Percentiles rank a stretch among this genome's conserved stretches.
Conservation (phyloP, 768 basidiomycete species). For the Pisolithus sp. region DNA sequence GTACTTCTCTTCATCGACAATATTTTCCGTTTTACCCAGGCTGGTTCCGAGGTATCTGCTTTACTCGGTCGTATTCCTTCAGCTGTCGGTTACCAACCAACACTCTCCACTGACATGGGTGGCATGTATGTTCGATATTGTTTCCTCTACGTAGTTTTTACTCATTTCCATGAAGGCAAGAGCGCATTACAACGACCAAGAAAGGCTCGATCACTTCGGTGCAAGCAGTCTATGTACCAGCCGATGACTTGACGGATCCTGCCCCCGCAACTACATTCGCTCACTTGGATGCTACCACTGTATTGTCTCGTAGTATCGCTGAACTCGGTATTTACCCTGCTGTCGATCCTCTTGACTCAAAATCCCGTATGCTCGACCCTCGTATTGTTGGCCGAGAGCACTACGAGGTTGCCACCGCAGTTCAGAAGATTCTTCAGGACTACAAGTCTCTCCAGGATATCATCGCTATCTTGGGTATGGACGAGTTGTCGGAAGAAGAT, state of each 20-base stretch:
- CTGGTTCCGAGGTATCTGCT: constrained; percentile 99
- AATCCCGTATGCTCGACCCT: constrained; percentile 99
- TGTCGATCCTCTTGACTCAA: constrained; percentile 98
- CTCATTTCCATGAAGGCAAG: constrained; percentile 59
- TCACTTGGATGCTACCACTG: constrained; percentile 99
- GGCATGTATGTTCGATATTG: constrained; percentile 64
- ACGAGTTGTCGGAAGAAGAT: constrained; percentile 99
- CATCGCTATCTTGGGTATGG: constrained; percentile 99
- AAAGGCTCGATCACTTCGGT: constrained; percentile 99
- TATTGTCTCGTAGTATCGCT: constrained; percentile 98
- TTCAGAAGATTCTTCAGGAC: constrained; percentile 96
- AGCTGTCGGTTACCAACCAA: constrained; percentile 99
- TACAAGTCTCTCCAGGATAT: constrained; percentile 99
- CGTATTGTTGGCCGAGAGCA: constrained; percentile 95
- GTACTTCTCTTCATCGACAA: constrained; percentile 99
- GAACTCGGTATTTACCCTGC: constrained; percentile 99
- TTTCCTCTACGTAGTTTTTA: not conserved
- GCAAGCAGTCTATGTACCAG: constrained; percentile 99
- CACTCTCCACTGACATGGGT: constrained; percentile 99
- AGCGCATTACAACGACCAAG: constrained; percentile 99
- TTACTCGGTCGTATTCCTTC: constrained; percentile 99
- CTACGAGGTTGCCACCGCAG: constrained; percentile 93
- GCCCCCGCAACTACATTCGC: constrained; percentile 99
- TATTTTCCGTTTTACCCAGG: constrained; percentile 99
- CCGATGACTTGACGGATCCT: constrained; percentile 99